Percentiles rank a stretch among this genome's conserved stretches.
Conservation (phyloP, 768 basidiomycete species). For the Amanita polypyramis region DNA sequence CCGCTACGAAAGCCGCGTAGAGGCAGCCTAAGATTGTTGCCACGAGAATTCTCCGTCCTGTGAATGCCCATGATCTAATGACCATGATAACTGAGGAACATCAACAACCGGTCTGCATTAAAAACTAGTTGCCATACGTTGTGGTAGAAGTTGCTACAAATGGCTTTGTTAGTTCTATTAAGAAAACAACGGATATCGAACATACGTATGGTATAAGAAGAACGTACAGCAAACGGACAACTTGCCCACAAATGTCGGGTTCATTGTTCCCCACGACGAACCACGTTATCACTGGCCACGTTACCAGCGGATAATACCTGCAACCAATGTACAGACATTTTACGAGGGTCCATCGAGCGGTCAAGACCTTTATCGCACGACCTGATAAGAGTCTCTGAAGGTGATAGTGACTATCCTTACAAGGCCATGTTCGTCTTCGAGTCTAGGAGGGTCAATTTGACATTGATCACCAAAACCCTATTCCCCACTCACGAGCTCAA, state of each 20-base stretch:
- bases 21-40: slow-evolving; percentile 9
- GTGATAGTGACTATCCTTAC: slow-evolving; percentile 5
- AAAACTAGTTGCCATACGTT: neutral
- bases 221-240: slow-evolving; percentile 14
- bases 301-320: slow-evolving; percentile 18
- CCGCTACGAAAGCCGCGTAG: slow-evolving; percentile 11
- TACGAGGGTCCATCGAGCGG: slow-evolving; percentile 13
- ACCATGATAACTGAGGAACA: slow-evolving; percentile 15
- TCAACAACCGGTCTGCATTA: slow-evolving; percentile 12
- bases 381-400: neutral
- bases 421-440: slow-evolving; percentile 15
- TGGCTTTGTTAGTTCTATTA: neutral
- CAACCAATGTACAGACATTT: slow-evolving; percentile 16
- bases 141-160: neutral
- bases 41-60: slow-evolving; percentile 12
- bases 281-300: slow-evolving; percentile 17
- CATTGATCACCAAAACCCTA: neutral
- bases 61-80: slow-evolving; percentile 18
- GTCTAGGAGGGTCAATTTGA: slow-evolving; percentile 8
- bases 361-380: slow-evolving; percentile 13
- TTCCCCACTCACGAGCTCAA: slow-evolving; percentile 12
- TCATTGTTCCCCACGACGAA: slow-evolving; percentile 14
- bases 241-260: slow-evolving; percentile 10
- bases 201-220: slow-evolving; percentile 16
- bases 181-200: neutral